A percentile compares a stretch with the other conserved stretches of the same genome.
These are phyloP conservation scores for Quercus wislizeni DNA, from an alignment of 306 rosid genomes.

Conservation along the genomic window DNA sequence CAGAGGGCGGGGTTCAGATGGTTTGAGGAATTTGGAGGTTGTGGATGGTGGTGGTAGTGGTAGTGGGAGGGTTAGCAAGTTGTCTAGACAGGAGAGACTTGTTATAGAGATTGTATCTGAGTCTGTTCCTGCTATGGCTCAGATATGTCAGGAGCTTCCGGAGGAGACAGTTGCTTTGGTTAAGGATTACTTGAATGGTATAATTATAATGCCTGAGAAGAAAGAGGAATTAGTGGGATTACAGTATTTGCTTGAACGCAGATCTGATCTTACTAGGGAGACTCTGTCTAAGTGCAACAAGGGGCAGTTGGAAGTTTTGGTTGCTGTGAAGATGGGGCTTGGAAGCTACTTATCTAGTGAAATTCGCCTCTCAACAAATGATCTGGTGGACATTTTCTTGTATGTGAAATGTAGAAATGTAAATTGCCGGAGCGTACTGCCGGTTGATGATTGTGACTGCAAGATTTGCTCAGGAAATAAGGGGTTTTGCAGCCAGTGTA, in stretches of 20 bases:
- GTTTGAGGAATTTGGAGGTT: constrained; percentile 56
- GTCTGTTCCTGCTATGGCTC: constrained; percentile 52
- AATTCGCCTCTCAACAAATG: constrained; percentile 36
- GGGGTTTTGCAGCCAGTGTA: constrained; percentile 92
- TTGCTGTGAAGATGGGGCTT: constrained; percentile 78
- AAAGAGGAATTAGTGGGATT: constrained; percentile 70
- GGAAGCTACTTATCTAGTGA: constrained; percentile 63
- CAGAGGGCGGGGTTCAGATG: constrained; percentile 79
- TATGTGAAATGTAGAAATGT: constrained; percentile 73
- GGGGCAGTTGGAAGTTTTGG: constrained; percentile 64
- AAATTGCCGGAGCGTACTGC: constrained; percentile 68
- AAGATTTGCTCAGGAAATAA: constrained; percentile 74
- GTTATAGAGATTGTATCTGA: constrained; percentile 58
- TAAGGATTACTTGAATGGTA: constrained; percentile 63
- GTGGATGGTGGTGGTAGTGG: constrained; percentile 38
- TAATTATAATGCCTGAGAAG: constrained; percentile 68
- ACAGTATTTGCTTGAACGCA: constrained; percentile 61
- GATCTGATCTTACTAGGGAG: constrained; percentile 85
- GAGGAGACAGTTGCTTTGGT: constrained; percentile 52
- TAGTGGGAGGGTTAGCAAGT: constrained; percentile 44
- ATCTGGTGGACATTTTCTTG: constrained; percentile 82
- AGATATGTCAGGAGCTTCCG: constrained; percentile 66
- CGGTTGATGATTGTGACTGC: constrained; percentile 98
- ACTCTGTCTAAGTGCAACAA: constrained; percentile 71
- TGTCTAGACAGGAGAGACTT: constrained; percentile 68